Base-by-base conservation (phyloP, 257 asterid species). In the Solanum sitiens region DNA sequence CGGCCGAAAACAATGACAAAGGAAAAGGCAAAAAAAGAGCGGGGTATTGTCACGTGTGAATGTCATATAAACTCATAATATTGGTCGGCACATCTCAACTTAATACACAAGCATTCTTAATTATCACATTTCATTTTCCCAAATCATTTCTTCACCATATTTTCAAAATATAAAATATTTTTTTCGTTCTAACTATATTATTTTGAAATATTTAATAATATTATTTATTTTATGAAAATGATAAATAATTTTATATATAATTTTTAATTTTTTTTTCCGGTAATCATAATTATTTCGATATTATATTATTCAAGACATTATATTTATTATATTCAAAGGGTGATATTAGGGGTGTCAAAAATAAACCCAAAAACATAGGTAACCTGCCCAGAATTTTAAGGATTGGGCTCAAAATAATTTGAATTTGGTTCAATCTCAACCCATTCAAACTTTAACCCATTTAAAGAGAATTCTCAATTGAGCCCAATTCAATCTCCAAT, bases 81-180 rank as follows among this genome's bases (percentile, higher is more conserved):
- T 23, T 10, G 83, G 89, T 88, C 91, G 92, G 92, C 91, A 87
- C 61, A 87, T 90, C 87, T 21, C 87, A 25, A n/a, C 91, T 91
- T 89, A 86, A 87, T 68, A 1, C 10, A n/a, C 88, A 90, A 90
- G 88, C 79, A 35, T 83, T 44, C 85, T 90, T 83, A 44, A 77
- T 76, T 70, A 40, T 23, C 83, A 2, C 44, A 30, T 13, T 70
- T 8, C n/a, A 37, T 30, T 37, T 39, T 32, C 39, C 71, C 44
- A 40, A 11, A 59, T 20, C 44, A 40, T 40, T 35, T 9, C 11
- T 89, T 88, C 77, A 45, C 27, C 44, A 39, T 71, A 44, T 63
- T 67, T 25, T 84, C 7, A 59, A 77, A 77, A 7, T 0, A 56
- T 56, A 7, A 56, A 56, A 56, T 56, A 56, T 10, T 18, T 1